Conservation (phyloP, 2,329 filamentous ascomycete genomes). For the Aspergillus alliaceus region DNA sequence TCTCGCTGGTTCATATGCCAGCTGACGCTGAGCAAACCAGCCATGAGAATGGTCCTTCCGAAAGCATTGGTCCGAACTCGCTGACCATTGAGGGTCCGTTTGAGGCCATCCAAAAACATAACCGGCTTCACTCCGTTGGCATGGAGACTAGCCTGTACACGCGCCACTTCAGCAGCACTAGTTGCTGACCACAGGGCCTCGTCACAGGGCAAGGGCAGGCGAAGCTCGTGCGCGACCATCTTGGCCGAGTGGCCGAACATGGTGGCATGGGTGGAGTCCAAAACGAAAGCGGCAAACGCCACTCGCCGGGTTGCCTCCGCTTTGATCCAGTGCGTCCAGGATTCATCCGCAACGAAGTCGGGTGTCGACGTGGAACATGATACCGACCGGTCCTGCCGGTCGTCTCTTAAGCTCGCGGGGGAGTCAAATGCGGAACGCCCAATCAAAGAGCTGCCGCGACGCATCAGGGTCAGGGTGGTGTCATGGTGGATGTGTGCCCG, state of each 20-base stretch:
- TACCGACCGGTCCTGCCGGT: conserved; percentile 44
- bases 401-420: conserved; percentile 71
- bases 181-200: conserved; percentile 90
- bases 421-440: conserved; percentile 83
- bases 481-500: conserved; percentile 95
- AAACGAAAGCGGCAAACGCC: conserved; percentile 90
- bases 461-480: conserved; percentile 92
- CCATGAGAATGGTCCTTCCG: conserved; percentile 90
- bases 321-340: conserved; percentile 95
- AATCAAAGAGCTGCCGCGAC: conserved; percentile 85
- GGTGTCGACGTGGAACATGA: conserved; percentile 49
- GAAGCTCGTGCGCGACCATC: conserved; percentile 96
- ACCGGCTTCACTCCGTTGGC: conserved; percentile 80
- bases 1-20: conserved; percentile 99
- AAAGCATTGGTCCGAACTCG: conserved; percentile 90
- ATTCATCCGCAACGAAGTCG: conserved; percentile 73
- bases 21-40: conserved; percentile 85
- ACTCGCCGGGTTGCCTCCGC: conserved; percentile 86
- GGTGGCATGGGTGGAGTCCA: conserved; percentile 93
- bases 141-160: conserved; percentile 76
- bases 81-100: conserved; percentile 82
- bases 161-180: conserved; percentile 80
- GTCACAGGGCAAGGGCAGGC: conserved; percentile 86
- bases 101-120: conserved; percentile 87
- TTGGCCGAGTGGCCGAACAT: conserved; percentile 98